Evolutionary conservation across 2,329 filamentous ascomycete species (phyloP).

Genomic region (Penicillium aurantiogriseum): DNA sequence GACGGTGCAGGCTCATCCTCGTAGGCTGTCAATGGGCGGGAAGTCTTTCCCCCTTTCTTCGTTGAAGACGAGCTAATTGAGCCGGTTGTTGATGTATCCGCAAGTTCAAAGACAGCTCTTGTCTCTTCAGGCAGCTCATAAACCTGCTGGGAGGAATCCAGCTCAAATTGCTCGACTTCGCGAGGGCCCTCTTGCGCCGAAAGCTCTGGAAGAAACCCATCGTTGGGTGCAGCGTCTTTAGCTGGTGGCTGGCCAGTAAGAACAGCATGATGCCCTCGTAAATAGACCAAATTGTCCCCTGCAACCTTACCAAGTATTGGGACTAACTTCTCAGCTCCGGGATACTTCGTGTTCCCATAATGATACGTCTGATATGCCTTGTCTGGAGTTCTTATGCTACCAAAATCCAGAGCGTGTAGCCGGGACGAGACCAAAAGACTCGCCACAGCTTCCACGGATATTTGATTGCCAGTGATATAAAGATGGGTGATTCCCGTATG

Average conservation of each 20-base stretch:
- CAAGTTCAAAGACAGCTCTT: constrained; percentile 40
- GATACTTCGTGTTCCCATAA: constrained; percentile 31
- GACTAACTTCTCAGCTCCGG: constrained; percentile 55
- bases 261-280: constrained; percentile 56
- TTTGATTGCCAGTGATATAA: constrained; percentile 55
- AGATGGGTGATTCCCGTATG: constrained; percentile 60
- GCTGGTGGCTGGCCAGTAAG: constrained; percentile 48
- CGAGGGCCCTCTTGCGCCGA: constrained; percentile 29
- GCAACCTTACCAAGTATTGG: constrained; percentile 50
- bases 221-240: constrained; percentile 29
- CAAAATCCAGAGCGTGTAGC: constrained; percentile 57
- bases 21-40: constrained; percentile 1
- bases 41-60: background rate
- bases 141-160: constrained; percentile 32
- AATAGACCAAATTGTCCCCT: constrained; percentile 50
- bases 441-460: constrained; percentile 57
- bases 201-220: constrained; percentile 35
- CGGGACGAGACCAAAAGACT: constrained; percentile 52
- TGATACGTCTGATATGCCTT: constrained; percentile 23
- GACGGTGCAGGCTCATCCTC: constrained; percentile 35
- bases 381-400: constrained; percentile 45
- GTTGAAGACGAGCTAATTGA: background rate
- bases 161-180: constrained; percentile 20
- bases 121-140: constrained; percentile 37
- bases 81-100: constrained; percentile 31